Evolutionary conservation across 208 protist species (phyloP), one percentile per base, ranked within the genome.

Genomic region (Leishmania braziliensis): DNA sequence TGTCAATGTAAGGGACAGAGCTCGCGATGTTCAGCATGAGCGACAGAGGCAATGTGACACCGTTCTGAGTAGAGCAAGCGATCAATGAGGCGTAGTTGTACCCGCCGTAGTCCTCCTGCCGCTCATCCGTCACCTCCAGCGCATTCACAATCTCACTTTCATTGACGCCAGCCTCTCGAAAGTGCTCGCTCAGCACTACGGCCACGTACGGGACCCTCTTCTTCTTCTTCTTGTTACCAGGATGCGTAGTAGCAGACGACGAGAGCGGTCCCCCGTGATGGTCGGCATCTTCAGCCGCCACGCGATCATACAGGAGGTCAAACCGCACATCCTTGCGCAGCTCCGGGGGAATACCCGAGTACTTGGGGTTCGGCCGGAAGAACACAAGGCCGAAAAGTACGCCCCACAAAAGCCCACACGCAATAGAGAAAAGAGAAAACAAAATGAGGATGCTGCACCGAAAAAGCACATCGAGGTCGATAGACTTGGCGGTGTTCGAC

Each of bases 21-120:
- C 72, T 74, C 5, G 90, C 81, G n/a, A 97, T 78, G 70, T 89
- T 89, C 56, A 90, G 85, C 53, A 97, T 60, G 60, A 97, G 78
- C 2, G 92, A 93, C 39, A 97, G 87, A 20, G 92, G 94, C 56
- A 95, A 84, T 50, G 94, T 94, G 5, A 97, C 87, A 71, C 85
- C 89, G 84, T 97, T 97, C 78, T 91, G 91, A 56, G 94, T 87
- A 46, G 88, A 90, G 82, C 86, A 93, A 75, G 85, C 92, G 16
- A 96, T 56, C 72, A 82, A 81, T 39, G 84, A 83, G 20, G 84
- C 91, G 85, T 88, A 95, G 62, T 72, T 56, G 80, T 95, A 95
- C 39, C 90, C 90, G 4, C 87, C 89, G 66, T 86, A 85, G 56
- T 92, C 84, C 82, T 97, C 92, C 62, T 88, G 85, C 77, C 87